Evolutionary conservation across 2,329 filamentous ascomycete species (phyloP).

Genomic region (Knufia fluminis): DNA sequence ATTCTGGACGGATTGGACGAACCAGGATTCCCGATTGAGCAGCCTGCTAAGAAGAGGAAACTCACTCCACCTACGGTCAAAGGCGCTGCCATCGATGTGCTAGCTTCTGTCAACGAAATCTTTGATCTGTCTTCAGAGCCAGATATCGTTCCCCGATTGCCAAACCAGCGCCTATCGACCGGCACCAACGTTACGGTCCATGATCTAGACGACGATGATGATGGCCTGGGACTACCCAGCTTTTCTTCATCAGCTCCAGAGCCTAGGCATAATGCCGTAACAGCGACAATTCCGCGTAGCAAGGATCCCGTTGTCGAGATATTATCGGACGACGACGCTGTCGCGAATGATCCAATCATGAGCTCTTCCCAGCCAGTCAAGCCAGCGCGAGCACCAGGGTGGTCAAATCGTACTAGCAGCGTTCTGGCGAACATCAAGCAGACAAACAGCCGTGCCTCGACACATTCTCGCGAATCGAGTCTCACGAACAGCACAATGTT

Average conservation of each 20-base stretch:
- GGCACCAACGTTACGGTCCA: constrained; percentile 15
- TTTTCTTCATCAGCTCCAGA: constrained; percentile 34
- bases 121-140: constrained; percentile 18
- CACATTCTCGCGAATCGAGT: constrained; percentile 12
- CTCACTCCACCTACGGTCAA: constrained; percentile 16
- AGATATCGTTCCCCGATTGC: background rate
- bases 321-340: constrained; percentile 28
- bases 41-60: constrained; percentile 27
- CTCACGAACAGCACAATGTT: constrained; percentile 14
- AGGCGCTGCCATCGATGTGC: background rate
- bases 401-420: constrained; percentile 34
- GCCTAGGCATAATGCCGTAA: constrained; percentile 13
- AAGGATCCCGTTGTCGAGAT: constrained; percentile 26
- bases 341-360: constrained; percentile 21
- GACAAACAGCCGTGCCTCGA: constrained; percentile 8
- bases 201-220: constrained; percentile 12
- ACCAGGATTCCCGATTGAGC: constrained; percentile 13
- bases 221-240: constrained; percentile 31
- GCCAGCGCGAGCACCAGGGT: constrained; percentile 17
- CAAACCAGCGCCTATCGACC: background rate
- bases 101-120: background rate
- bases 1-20: constrained; percentile 25
- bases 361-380: constrained; percentile 10
- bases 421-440: constrained; percentile 30
- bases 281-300: background rate